Percentiles rank a stretch among this genome's conserved stretches.
These are phyloP conservation scores for Platanthera guangdongensis DNA, from an alignment of 106 monocot genomes.

Conservation along the genomic window DNA sequence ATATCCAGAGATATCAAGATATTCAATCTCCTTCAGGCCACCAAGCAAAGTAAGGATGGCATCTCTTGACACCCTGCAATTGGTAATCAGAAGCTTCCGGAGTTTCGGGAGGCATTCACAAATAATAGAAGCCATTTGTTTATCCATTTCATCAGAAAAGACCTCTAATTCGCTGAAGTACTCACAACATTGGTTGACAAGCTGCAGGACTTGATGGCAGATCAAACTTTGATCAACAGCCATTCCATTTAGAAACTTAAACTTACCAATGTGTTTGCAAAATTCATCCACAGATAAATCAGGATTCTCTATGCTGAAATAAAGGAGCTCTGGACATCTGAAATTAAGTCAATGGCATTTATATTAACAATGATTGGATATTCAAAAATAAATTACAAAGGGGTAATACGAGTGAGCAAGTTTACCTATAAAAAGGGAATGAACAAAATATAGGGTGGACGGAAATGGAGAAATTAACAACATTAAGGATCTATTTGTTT, in stretches of 20 bases:
- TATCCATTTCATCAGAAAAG: slow-evolving; percentile 26
- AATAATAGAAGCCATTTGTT: slow-evolving; percentile 29
- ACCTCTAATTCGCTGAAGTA: slow-evolving; percentile 33
- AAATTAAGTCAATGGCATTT: background rate
- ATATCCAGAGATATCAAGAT: slow-evolving; percentile 61
- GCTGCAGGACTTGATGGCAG: slow-evolving; percentile 20
- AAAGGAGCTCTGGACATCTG: slow-evolving; percentile 47
- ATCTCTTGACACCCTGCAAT: slow-evolving; percentile 16
- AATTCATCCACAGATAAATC: slow-evolving; percentile 21
- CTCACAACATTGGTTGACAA: slow-evolving; percentile 19
- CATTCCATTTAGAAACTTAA: slow-evolving; percentile 45
- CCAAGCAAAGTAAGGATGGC: slow-evolving; percentile 42
- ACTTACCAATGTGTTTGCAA: slow-evolving; percentile 31
- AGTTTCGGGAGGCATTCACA: slow-evolving; percentile 38
- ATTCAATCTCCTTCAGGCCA: slow-evolving; percentile 42
- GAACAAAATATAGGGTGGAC: background rate
- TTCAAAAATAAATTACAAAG: background rate
- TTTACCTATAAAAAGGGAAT: background rate
- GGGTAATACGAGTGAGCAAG: background rate
- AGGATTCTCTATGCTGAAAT: slow-evolving; percentile 42
- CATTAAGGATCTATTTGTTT: no score
- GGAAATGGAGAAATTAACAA: background rate
- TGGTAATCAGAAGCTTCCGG: slow-evolving; percentile 36
- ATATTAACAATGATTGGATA: background rate
- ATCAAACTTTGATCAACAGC: slow-evolving; percentile 37